A percentile compares a stretch with the other conserved stretches of the same genome.
Conservation (phyloP, 805 yeast genomes). For the Candida ortonii region DNA sequence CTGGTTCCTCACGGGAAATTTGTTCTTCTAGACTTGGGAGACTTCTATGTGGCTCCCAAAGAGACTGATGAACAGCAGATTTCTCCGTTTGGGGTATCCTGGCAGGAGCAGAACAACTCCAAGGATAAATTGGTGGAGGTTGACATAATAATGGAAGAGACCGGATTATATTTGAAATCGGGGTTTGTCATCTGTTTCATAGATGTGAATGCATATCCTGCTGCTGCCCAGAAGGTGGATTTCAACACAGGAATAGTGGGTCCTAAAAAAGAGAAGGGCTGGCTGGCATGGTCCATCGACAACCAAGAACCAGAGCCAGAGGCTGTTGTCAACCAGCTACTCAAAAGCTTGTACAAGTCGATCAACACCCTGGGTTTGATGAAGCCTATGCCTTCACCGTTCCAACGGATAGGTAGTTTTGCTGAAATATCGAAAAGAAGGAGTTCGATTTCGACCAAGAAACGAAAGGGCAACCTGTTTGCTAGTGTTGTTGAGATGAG, state of each 20-base stretch:
- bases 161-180: slow-evolving; percentile 51
- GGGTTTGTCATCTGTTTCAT: slow-evolving; percentile 43
- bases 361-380: slow-evolving; percentile 31
- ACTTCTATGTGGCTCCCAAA: slow-evolving; percentile 34
- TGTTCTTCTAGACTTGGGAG: slow-evolving; percentile 50
- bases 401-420: slow-evolving; percentile 30
- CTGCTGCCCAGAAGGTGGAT: slow-evolving; percentile 6
- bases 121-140: slow-evolving; percentile 35
- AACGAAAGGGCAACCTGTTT: slow-evolving; percentile 1
- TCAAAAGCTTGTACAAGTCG: slow-evolving; percentile 47
- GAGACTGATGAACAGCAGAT: too few species aligned
- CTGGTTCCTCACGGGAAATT: slow-evolving; percentile 52
- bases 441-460: slow-evolving; percentile 7
- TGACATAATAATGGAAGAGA: slow-evolving; percentile 52
- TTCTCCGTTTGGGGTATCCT: too few species aligned
- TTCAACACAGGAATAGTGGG: slow-evolving; percentile 2
- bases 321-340: slow-evolving; percentile 42
- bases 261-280: slow-evolving; percentile 14
- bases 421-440: slow-evolving; percentile 21
- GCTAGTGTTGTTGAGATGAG: slow-evolving; percentile 7
- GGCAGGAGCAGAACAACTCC: too few species aligned
- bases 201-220: slow-evolving; percentile 33
- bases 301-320: slow-evolving; percentile 32
- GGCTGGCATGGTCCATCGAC: slow-evolving; percentile 35
- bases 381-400: slow-evolving; percentile 21